Evolutionary conservation across 2,329 filamentous ascomycete genomes (phyloP).

Genomic region (Sporothrix phasma): DNA sequence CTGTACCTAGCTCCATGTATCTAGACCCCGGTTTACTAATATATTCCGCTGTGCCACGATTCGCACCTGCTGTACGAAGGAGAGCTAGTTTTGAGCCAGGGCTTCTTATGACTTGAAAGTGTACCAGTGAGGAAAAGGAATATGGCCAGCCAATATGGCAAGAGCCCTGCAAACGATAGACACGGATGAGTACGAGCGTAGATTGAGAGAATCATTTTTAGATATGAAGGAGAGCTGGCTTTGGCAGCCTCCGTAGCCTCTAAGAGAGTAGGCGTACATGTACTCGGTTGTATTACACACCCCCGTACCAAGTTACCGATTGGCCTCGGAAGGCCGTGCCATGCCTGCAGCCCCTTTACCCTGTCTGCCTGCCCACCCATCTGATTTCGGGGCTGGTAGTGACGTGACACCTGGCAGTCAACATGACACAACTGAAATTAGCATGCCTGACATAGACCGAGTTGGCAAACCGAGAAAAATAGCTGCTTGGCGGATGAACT

Average conservation of each 20-base stretch:
- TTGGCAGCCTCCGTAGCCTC: neutral
- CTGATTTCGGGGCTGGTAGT: neutral
- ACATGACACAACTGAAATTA: slow-evolving; percentile 2
- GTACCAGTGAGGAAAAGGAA: no score
- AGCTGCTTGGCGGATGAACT: no score
- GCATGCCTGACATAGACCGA: neutral
- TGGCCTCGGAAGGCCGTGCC: neutral
- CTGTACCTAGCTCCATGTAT: neutral
- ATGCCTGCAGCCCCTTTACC: neutral
- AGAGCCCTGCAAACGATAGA: no score
- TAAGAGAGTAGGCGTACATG: neutral
- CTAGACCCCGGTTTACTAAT: neutral
- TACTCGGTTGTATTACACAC: no score
- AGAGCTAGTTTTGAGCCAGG: no score
- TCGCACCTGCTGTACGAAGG: neutral
- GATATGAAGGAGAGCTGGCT: neutral
- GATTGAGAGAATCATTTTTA: no score
- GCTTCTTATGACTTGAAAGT: no score
- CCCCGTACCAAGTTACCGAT: neutral
- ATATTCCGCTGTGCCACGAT: neutral
- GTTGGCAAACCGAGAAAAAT: neutral
- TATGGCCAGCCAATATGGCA: no score
- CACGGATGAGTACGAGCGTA: no score
- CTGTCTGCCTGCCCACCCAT: neutral
- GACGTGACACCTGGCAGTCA: neutral